A percentile compares a stretch with the other conserved stretches of the same genome.
phyloP scores from a whole-genome alignment of 202 grass and related monocot genomes.

The Setaria italica region DNA sequence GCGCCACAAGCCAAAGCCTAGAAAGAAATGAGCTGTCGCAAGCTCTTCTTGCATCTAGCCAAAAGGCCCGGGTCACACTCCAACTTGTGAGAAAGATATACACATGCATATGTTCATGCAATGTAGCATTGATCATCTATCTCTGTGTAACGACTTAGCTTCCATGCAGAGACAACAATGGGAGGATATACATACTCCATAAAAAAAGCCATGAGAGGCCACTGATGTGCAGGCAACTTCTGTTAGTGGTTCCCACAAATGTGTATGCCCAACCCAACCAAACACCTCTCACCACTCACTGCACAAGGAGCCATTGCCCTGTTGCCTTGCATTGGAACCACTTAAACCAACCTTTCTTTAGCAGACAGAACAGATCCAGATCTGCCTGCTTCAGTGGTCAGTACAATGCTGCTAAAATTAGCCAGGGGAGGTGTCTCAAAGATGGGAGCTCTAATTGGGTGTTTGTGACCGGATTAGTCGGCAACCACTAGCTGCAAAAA shows the following conservation, averaged over 20 bases:
- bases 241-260: slow-evolving; percentile 45
- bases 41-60: slow-evolving; percentile 35
- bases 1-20: slow-evolving; percentile 24
- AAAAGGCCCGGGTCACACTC: slow-evolving; percentile 47
- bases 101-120: not conserved
- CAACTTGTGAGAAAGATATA: slow-evolving; percentile 42
- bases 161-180: slow-evolving; percentile 17
- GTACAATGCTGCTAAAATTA: slow-evolving; percentile 52
- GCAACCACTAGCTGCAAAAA: slow-evolving; percentile 43
- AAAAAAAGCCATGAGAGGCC: slow-evolving; percentile 35
- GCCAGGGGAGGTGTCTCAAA: slow-evolving; percentile 23
- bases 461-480: slow-evolving; percentile 35
- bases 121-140: slow-evolving; percentile 27
- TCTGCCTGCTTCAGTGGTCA: slow-evolving; percentile 46
- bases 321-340: slow-evolving; percentile 39
- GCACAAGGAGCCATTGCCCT: slow-evolving; percentile 34
- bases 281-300: slow-evolving; percentile 14
- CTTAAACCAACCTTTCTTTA: slow-evolving; percentile 47
- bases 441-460: slow-evolving; percentile 21
- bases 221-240: slow-evolving; percentile 42
- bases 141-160: slow-evolving; percentile 3
- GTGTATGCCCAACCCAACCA: slow-evolving; percentile 38
- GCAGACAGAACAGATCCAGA: slow-evolving; percentile 49
- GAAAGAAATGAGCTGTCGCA: slow-evolving; percentile 40
- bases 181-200: slow-evolving; percentile 7